Evolutionary conservation across 1,139 yeast species (phyloP).

Genomic region (Candida anutae): DNA sequence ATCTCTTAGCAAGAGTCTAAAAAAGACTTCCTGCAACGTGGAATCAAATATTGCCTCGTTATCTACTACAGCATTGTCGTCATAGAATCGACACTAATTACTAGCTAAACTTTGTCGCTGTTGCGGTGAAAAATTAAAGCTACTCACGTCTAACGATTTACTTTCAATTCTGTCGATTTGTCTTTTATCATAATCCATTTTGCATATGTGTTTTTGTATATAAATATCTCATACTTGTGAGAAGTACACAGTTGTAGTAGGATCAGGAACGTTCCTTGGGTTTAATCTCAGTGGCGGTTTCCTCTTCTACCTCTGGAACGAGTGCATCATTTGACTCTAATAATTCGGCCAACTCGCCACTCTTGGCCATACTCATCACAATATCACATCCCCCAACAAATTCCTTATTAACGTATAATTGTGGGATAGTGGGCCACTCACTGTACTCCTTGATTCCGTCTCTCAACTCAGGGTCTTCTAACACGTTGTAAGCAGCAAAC

Average conservation of each 20-base stretch:
- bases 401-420: slow-evolving; percentile 64
- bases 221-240: not conserved
- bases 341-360: slow-evolving; percentile 84
- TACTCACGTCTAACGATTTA: no score
- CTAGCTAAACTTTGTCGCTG: no score
- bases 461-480: slow-evolving; percentile 90
- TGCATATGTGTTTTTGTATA: no score
- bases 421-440: slow-evolving; percentile 92
- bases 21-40: no score
- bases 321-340: slow-evolving; percentile 75
- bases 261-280: not conserved
- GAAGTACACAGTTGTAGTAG: not conserved
- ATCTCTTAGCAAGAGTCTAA: no score
- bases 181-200: no score
- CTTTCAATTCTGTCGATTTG: no score
- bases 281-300: slow-evolving; percentile 5
- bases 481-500: slow-evolving; percentile 94
- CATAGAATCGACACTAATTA: no score
- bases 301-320: slow-evolving; percentile 62
- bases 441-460: slow-evolving; percentile 91
- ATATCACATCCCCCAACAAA: slow-evolving; percentile 98
- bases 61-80: no score
- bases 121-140: no score
- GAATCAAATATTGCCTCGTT: no score
- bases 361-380: slow-evolving; percentile 81